phyloP scores from a whole-genome alignment of 306 rosid genomes.

The Quercus engelmannii region DNA sequence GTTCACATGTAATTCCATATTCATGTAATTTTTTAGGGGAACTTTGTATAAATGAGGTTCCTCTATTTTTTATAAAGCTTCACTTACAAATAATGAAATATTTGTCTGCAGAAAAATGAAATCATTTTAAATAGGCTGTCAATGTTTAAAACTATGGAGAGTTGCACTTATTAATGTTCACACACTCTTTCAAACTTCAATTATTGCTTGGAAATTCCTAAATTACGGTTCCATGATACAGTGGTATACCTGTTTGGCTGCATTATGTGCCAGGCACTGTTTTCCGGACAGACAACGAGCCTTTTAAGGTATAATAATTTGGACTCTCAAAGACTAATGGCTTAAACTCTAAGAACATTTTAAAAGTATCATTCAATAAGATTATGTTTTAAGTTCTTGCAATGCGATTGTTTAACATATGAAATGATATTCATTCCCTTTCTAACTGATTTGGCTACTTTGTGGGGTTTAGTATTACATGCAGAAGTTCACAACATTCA shows the following conservation, averaged over 20 bases:
- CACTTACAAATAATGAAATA: no score
- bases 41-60: no score
- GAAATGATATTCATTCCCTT: constrained; percentile 4
- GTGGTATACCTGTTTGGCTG: constrained; percentile 96
- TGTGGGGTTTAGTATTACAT: constrained; percentile 59
- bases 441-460: constrained; percentile 25
- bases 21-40: no score
- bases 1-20: no score
- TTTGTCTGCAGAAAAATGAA: not conserved
- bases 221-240: constrained; percentile 35
- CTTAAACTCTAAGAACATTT: not conserved
- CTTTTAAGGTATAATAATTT: constrained; percentile 67
- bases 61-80: no score
- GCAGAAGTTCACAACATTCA: constrained; percentile 80
- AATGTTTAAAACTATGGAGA: not conserved
- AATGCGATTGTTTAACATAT: not conserved
- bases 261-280: constrained; percentile 86
- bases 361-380: not conserved
- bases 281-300: constrained; percentile 73
- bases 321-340: constrained; percentile 7
- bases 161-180: not conserved
- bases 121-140: not conserved
- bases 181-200: constrained; percentile 1
- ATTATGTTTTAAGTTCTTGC: not conserved
- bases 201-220: constrained; percentile 14